Evolutionary conservation across 345 rosid species (phyloP).

Genomic region (Gynandropsis gynandra): DNA sequence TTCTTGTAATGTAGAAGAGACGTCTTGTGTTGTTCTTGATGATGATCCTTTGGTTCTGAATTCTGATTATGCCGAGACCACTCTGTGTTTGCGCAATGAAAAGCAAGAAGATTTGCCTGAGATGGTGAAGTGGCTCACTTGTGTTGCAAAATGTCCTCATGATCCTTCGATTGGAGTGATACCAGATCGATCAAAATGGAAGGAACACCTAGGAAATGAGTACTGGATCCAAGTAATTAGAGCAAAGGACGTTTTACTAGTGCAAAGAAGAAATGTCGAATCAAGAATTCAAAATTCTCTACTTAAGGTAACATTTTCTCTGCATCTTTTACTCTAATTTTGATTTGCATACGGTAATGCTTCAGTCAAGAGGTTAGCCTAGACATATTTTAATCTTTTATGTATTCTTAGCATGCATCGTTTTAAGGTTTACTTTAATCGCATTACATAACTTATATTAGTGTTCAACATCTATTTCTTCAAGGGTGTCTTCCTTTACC

Average conservation of each 20-base stretch:
- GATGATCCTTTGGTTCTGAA: conserved; percentile 14
- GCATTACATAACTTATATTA: no score
- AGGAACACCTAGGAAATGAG: conserved; percentile 26
- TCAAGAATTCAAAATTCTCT: conserved; percentile 10
- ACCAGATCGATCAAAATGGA: conserved; percentile 41
- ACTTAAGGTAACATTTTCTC: conserved; percentile 25
- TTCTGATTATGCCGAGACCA: conserved; percentile 15
- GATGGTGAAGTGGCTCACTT: conserved; percentile 59
- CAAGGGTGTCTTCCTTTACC: neutral
- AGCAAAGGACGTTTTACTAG: conserved; percentile 42
- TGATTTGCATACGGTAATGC: no score
- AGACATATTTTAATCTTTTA: no score
- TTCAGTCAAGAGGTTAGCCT: no score
- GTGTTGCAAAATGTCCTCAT: conserved; percentile 41
- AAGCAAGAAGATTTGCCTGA: conserved; percentile 35
- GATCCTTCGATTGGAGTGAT: conserved; percentile 39
- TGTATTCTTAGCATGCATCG: no score
- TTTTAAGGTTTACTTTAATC: no score
- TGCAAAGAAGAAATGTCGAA: conserved; percentile 23
- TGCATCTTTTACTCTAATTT: neutral
- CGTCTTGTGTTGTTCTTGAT: conserved; percentile 12
- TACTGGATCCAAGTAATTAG: conserved; percentile 40
- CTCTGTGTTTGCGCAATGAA: conserved; percentile 29
- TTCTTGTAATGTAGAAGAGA: conserved; percentile 26
- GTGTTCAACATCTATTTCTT: neutral